These are phyloP conservation scores for Penicillium taxi DNA, from an alignment of 495 filamentous ascomycete species.

Conservation along the genomic window DNA sequence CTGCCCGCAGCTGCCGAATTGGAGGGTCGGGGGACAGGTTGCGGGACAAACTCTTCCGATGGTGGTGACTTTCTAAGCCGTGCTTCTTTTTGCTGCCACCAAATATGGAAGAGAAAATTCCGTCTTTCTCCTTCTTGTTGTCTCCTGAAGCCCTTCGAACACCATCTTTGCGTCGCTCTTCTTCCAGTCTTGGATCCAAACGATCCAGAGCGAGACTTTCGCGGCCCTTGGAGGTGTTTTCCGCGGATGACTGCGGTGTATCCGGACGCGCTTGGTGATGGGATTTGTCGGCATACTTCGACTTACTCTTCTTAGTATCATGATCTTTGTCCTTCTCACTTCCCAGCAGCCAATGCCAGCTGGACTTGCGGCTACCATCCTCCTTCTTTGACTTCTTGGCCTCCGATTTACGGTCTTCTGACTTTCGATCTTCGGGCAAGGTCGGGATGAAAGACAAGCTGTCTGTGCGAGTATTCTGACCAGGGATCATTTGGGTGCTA, in stretches of 20 bases:
- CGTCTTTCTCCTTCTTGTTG: conserved; percentile 88
- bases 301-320: conserved; percentile 52
- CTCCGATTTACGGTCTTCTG: conserved; percentile 55
- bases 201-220: conserved; percentile 79
- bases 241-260: conserved; percentile 69
- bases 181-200: conserved; percentile 64
- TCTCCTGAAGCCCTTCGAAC: conserved; percentile 62
- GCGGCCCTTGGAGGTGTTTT: conserved; percentile 55
- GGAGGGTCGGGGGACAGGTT: conserved; percentile 76
- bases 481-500: conserved; percentile 50
- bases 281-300: conserved; percentile 50
- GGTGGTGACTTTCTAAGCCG: conserved; percentile 47
- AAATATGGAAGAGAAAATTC: conserved; percentile 84
- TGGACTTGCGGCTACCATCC: conserved; percentile 63
- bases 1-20: conserved; percentile 60
- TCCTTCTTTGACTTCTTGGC: conserved; percentile 59
- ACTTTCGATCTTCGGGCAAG: conserved; percentile 55
- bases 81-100: conserved; percentile 79
- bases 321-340: conserved; percentile 53
- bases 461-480: conserved; percentile 65
- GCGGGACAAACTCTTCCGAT: conserved; percentile 68
- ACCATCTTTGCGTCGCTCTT: conserved; percentile 78
- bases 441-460: conserved; percentile 80
- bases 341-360: conserved; percentile 71
- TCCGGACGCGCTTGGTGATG: conserved; percentile 72